Conservation (phyloP, 129 eudicot genomes). For the Flaveria trinervia region DNA sequence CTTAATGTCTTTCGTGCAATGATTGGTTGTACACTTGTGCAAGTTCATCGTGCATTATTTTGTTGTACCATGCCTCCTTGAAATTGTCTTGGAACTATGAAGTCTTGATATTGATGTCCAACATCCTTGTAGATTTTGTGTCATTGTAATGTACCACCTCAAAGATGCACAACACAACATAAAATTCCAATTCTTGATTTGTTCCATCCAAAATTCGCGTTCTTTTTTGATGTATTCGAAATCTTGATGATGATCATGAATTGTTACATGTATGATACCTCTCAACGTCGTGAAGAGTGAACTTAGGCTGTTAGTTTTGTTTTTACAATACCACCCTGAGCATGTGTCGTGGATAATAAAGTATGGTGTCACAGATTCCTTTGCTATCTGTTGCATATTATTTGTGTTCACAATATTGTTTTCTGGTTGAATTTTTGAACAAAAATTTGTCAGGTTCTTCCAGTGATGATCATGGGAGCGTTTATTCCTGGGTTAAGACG, state of each 20-base stretch:
- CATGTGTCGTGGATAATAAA: not conserved
- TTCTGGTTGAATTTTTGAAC: not conserved
- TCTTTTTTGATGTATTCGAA: not conserved
- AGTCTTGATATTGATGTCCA: not conserved
- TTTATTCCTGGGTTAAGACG: constrained; percentile 90
- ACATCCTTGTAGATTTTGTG: not conserved
- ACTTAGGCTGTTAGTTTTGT: too few relatives aligned
- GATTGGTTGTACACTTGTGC: not conserved
- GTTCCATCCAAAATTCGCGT: not conserved
- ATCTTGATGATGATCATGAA: constrained; percentile 4
- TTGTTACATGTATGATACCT: not conserved
- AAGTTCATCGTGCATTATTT: not conserved
- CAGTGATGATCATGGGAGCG: constrained; percentile 96
- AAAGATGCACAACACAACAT: not conserved
- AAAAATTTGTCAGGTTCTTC: constrained; percentile 58
- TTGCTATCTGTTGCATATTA: not conserved
- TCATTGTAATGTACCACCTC: not conserved
- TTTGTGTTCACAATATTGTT: not conserved
- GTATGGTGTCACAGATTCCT: not conserved
- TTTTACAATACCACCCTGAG: not conserved
- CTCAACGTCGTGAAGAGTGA: too few relatives aligned
- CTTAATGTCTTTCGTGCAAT: constrained; percentile 7
- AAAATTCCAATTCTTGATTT: not conserved
- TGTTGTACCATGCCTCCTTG: not conserved
- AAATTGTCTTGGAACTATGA: not conserved